Percentiles rank a stretch among this genome's conserved stretches.
Evolutionary conservation across 768 basidiomycete species (phyloP).

Genomic region (Boletus subparvulus): DNA sequence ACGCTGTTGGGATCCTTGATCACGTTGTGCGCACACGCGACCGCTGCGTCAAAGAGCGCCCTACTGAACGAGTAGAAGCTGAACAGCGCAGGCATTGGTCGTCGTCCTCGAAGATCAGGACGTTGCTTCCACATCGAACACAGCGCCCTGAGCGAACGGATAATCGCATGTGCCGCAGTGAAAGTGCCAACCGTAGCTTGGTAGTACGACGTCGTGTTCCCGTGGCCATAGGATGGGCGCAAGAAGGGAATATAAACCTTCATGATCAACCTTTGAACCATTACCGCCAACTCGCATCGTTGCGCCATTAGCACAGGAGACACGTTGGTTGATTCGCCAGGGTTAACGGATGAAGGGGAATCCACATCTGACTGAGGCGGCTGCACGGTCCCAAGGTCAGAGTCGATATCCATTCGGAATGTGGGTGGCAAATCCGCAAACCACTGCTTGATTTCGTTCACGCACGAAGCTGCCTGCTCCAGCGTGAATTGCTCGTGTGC

Average conservation of each 20-base stretch:
- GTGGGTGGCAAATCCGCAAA: constrained; percentile 48
- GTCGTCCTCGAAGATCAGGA: constrained; percentile 31
- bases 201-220: constrained; percentile 37
- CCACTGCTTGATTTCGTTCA: constrained; percentile 56
- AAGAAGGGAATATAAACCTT: constrained; percentile 71
- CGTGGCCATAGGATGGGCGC: constrained; percentile 32
- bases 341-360: constrained; percentile 5
- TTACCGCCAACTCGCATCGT: constrained; percentile 58
- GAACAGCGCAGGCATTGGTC: constrained; percentile 45
- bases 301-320: constrained; percentile 47
- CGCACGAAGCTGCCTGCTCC: constrained; percentile 60
- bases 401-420: constrained; percentile 45
- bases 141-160: constrained; percentile 49
- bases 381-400: constrained; percentile 25
- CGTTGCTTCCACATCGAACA: constrained; percentile 41
- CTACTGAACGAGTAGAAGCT: constrained; percentile 61
- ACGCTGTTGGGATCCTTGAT: constrained; percentile 51
- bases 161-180: constrained; percentile 64
- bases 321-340: constrained; percentile 15
- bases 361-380: constrained; percentile 10
- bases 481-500: constrained; percentile 44
- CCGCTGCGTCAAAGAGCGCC: constrained; percentile 63
- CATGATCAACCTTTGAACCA: constrained; percentile 59
- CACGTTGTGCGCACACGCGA: constrained; percentile 62
- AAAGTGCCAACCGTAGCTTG: constrained; percentile 59